Conservation (phyloP, 768 basidiomycete genomes). For the Sporobolomyces roseus region DNA sequence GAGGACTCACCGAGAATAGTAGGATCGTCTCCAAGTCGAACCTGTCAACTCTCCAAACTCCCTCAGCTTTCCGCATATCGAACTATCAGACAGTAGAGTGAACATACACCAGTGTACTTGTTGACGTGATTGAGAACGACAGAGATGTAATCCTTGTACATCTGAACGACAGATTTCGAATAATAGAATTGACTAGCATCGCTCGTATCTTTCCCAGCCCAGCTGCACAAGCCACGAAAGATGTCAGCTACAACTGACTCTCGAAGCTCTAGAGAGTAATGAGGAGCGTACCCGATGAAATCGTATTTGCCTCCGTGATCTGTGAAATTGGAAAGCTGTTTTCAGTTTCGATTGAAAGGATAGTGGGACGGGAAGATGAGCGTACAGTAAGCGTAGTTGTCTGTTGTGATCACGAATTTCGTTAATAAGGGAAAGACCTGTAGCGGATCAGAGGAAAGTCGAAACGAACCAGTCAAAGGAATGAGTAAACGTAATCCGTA, state of each 20-base stretch:
- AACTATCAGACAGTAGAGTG: not conserved
- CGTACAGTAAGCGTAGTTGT: conserved; percentile 40
- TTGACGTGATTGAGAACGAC: conserved; percentile 47
- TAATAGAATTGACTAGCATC: conserved; percentile 45
- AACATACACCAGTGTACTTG: conserved; percentile 44
- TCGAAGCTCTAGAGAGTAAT: not conserved
- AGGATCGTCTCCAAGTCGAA: conserved; percentile 46
- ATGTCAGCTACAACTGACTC: no score
- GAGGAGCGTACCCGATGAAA: conserved; percentile 44
- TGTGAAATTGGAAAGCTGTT: conserved; percentile 14
- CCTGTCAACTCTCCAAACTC: conserved; percentile 2
- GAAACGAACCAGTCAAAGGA: conserved; percentile 36
- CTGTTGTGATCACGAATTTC: not conserved
- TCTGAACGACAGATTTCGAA: conserved; percentile 39
- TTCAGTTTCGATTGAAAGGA: not conserved
- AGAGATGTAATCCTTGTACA: conserved; percentile 46
- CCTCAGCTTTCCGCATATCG: not conserved
- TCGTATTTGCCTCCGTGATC: conserved; percentile 48
- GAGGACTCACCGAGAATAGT: conserved; percentile 43
- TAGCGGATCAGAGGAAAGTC: not conserved
- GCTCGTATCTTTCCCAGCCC: conserved; percentile 45
- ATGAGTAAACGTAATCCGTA: conserved; percentile 42
- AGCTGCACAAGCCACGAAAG: conserved; percentile 26
- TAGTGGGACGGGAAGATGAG: not conserved
- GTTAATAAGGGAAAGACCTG: not conserved